A percentile compares a stretch with the other conserved stretches of the same genome.
Conservation (phyloP, 768 basidiomycete genomes). For the Russula ochroleuca region DNA sequence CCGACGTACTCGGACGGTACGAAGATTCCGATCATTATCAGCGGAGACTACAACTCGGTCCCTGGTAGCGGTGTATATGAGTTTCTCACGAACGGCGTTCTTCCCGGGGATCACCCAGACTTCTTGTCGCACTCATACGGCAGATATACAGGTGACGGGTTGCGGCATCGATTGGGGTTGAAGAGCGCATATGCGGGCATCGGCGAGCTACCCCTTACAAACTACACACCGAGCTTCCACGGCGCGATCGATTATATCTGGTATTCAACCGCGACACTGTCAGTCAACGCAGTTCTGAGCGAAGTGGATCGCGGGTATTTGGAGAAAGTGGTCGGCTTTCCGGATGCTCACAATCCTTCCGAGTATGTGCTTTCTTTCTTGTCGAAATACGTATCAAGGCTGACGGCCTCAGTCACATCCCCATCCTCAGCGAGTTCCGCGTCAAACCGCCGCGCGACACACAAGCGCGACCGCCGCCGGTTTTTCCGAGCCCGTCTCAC, state of each 20-base stretch:
- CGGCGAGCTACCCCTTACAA: conserved; percentile 73
- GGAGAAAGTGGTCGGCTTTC: conserved; percentile 92
- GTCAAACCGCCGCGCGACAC: conserved; percentile 65
- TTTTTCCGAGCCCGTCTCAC: conserved; percentile 41
- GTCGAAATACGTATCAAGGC: conserved; percentile 22
- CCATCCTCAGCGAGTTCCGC: conserved; percentile 69
- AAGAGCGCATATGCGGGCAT: conserved; percentile 75
- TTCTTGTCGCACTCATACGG: conserved; percentile 92
- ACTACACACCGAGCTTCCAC: conserved; percentile 82
- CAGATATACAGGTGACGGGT: conserved; percentile 83
- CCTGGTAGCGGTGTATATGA: conserved; percentile 89
- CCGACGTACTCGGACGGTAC: conserved; percentile 77
- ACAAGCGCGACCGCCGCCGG: conserved; percentile 36
- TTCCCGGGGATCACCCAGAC: conserved; percentile 76
- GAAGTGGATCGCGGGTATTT: conserved; percentile 83
- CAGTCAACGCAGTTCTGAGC: conserved; percentile 79
- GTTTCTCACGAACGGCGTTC: conserved; percentile 68
- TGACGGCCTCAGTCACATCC: conserved; percentile 55
- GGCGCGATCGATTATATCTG: conserved; percentile 93
- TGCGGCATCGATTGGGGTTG: conserved; percentile 73
- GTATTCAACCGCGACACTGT: conserved; percentile 71
- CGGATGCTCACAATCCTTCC: conserved; percentile 93
- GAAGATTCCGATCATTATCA: conserved; percentile 87
- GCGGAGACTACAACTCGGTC: conserved; percentile 94
- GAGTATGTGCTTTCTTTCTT: conserved; percentile 54